Conservation (phyloP, 1,284 basidiomycete species). For the Moesziomyces sp. region DNA sequence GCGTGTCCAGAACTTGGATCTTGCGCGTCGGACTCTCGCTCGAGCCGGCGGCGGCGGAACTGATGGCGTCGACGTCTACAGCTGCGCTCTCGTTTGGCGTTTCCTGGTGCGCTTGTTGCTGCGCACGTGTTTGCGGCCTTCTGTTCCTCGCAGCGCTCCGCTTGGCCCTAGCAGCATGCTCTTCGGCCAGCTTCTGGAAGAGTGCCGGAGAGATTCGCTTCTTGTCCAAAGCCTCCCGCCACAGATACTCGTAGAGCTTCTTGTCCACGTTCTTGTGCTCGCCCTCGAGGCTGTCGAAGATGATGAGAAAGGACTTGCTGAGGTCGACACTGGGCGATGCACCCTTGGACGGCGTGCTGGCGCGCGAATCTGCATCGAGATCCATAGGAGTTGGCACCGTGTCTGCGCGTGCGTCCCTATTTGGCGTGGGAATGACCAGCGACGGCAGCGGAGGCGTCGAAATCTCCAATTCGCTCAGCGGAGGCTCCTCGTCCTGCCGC, state of each 20-base stretch:
- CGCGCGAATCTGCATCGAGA: constrained; percentile 7
- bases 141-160: neutral
- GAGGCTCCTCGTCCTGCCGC: neutral
- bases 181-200: neutral
- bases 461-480: constrained; percentile 3
- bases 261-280: constrained; percentile 76
- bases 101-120: constrained; percentile 3
- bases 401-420: neutral
- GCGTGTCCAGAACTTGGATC: constrained; percentile 18
- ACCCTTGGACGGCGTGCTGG: constrained; percentile 1
- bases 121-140: constrained; percentile 3
- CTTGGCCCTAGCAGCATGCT: constrained; percentile 2
- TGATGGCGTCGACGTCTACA: neutral
- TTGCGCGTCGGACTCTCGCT: constrained; percentile 1
- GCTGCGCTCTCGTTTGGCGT: neutral
- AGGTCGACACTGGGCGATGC: neutral
- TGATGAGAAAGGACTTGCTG: constrained; percentile 47
- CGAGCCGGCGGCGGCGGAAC: too few relatives aligned
- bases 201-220: constrained; percentile 67
- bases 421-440: constrained; percentile 2
- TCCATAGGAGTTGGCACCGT: constrained; percentile 13
- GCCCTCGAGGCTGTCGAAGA: constrained; percentile 82
- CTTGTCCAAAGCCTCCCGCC: constrained; percentile 83
- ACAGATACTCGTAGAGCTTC: constrained; percentile 77
- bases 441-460: constrained; percentile 13